phyloP scores from a whole-genome alignment of 116 monocot species.

The Papilionanthe hybrid region DNA sequence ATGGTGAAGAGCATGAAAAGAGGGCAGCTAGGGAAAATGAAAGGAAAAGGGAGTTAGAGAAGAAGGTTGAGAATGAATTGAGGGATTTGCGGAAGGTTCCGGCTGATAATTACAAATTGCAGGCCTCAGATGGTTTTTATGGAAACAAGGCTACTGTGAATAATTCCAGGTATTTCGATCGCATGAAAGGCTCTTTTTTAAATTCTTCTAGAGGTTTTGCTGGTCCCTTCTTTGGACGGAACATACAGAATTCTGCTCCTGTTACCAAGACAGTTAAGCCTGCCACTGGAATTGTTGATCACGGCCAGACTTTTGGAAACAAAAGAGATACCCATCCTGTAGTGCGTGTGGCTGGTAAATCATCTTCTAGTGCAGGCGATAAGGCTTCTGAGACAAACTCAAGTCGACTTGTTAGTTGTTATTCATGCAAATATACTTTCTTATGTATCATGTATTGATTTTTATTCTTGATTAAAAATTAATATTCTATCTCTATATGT shows the following conservation, averaged over 20 bases:
- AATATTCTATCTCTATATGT: background rate
- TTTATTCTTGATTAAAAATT: conserved; percentile 1
- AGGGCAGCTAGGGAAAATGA: conserved; percentile 49
- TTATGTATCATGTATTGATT: background rate
- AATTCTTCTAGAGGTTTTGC: conserved; percentile 57
- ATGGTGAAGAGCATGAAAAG: conserved; percentile 71
- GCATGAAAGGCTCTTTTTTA: conserved; percentile 54
- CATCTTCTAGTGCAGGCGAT: conserved; percentile 32
- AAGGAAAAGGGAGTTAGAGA: conserved; percentile 65
- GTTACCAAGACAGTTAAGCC: conserved; percentile 42
- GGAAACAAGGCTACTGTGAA: conserved; percentile 24
- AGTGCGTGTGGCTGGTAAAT: conserved; percentile 26
- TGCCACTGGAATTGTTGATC: conserved; percentile 17
- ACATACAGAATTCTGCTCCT: conserved; percentile 31
- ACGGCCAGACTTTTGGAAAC: conserved; percentile 21
- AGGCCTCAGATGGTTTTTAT: conserved; percentile 17
- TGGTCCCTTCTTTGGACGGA: conserved; percentile 63
- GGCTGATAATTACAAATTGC: conserved; percentile 29
- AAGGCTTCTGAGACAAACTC: conserved; percentile 17
- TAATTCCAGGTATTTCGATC: conserved; percentile 66
- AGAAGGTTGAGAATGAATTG: conserved; percentile 51
- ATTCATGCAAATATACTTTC: conserved; percentile 6
- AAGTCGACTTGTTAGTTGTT: conserved; percentile 55
- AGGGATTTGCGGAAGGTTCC: conserved; percentile 28
- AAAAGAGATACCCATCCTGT: conserved; percentile 35